Conservation (phyloP, 306 rosid genomes). For the Quercus alba region DNA sequence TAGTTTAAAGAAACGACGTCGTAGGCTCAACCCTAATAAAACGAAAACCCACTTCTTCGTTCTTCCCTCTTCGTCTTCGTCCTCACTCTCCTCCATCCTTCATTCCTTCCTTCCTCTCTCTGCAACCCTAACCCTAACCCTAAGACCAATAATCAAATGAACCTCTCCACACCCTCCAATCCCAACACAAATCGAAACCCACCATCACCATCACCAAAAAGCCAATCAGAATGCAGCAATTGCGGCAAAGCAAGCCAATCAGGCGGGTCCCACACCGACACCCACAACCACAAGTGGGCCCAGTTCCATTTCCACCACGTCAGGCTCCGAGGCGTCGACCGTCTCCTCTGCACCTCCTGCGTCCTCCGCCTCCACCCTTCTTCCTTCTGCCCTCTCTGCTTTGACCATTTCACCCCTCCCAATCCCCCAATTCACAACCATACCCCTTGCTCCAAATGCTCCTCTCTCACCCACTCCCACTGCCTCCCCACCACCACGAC, state of each 20-base stretch:
- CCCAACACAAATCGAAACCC: neutral
- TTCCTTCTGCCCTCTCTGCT: slow-evolving; percentile 70
- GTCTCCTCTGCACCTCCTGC: slow-evolving; percentile 77
- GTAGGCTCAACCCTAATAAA: neutral
- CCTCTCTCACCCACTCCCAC: slow-evolving; percentile 65
- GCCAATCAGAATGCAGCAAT: slow-evolving; percentile 39
- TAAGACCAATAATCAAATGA: neutral
- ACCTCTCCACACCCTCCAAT: neutral
- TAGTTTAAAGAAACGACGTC: neutral
- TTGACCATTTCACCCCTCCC: slow-evolving; percentile 35
- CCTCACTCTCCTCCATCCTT: neutral
- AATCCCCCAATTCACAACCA: slow-evolving; percentile 35
- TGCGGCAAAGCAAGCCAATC: slow-evolving; percentile 26
- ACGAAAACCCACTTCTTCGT: neutral
- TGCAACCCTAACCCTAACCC: slow-evolving; percentile 3
- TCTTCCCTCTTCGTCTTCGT: neutral
- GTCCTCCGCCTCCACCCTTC: slow-evolving; percentile 73
- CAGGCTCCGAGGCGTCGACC: slow-evolving; percentile 42
- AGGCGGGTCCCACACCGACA: too few relatives aligned
- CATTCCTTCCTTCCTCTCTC: neutral
- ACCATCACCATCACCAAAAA: neutral
- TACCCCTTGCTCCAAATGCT: slow-evolving; percentile 57
- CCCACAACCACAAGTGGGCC: slow-evolving; percentile 2
- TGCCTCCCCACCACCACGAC: slow-evolving; percentile 47
- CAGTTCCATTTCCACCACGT: slow-evolving; percentile 44